phyloP scores from a whole-genome alignment of 441 rosid genomes.

The Erodium trifolium region DNA sequence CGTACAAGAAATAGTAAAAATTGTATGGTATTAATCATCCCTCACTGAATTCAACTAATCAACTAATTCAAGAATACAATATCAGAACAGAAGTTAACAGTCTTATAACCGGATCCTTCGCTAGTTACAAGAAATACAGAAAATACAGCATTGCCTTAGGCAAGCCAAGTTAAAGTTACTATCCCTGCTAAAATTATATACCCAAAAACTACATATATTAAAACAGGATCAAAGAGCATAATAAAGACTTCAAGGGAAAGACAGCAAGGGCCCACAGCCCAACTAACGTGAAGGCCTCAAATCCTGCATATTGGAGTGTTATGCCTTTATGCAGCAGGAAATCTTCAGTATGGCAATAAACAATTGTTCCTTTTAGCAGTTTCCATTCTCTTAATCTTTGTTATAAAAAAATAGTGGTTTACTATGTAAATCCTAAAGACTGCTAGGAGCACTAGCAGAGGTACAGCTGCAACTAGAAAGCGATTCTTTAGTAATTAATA shows the following conservation, averaged over 20 bases:
- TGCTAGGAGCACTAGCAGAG: too few species aligned
- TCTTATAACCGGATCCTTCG: too few species aligned
- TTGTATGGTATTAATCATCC: too few species aligned
- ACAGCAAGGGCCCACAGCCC: background rate
- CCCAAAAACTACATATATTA: background rate
- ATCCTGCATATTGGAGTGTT: background rate
- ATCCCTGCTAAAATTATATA: background rate
- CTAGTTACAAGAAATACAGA: too few species aligned
- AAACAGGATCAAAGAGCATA: background rate
- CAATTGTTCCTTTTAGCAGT: background rate
- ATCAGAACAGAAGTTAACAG: too few species aligned
- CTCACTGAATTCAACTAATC: too few species aligned
- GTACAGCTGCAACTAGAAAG: too few species aligned
- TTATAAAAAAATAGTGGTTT: background rate
- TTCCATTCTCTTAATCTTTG: background rate
- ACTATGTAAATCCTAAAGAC: background rate
- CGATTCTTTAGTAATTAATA: too few species aligned
- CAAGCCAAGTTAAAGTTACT: too few species aligned
- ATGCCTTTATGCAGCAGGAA: background rate
- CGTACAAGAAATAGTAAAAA: too few species aligned
- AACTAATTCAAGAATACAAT: too few species aligned
- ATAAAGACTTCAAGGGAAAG: background rate
- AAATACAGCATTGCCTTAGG: too few species aligned
- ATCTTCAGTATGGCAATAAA: background rate
- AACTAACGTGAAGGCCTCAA: background rate